Percentiles rank a stretch among this genome's conserved stretches.
Conservation (phyloP, 1,284 basidiomycete genomes). For the Phlebopus sp. region DNA sequence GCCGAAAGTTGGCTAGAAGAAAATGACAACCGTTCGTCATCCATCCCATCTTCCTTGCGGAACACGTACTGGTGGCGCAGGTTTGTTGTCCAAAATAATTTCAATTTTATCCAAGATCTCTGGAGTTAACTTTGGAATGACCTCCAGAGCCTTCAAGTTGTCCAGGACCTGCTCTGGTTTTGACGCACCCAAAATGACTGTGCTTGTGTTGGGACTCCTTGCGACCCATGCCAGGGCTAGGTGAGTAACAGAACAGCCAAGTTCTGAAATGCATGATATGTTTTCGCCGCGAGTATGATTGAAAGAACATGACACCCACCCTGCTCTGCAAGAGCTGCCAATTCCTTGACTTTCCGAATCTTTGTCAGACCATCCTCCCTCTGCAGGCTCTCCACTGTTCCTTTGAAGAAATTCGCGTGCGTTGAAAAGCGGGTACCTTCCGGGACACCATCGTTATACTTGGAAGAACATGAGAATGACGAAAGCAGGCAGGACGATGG, state of each 20-base stretch:
- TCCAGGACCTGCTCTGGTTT: conserved; percentile 49
- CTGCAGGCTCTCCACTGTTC: conserved; percentile 35
- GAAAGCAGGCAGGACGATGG: neutral
- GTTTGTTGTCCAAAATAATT: conserved; percentile 44
- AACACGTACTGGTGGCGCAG: conserved; percentile 27
- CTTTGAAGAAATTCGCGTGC: conserved; percentile 45
- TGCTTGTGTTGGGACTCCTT: conserved; percentile 61
- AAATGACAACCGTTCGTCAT: conserved; percentile 1
- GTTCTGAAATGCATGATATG: conserved; percentile 30
- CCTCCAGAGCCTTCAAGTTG: conserved; percentile 61
- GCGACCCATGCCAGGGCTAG: conserved; percentile 78
- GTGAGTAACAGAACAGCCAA: conserved; percentile 54
- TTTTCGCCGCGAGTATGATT: neutral
- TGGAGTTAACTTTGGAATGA: conserved; percentile 53
- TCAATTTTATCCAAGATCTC: conserved; percentile 55
- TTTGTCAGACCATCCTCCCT: conserved; percentile 42
- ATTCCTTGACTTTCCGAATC: conserved; percentile 49
- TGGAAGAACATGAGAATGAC: conserved; percentile 5
- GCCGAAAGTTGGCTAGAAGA: conserved; percentile 24
- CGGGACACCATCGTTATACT: conserved; percentile 41
- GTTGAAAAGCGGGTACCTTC: conserved; percentile 52
- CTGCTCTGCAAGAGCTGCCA: conserved; percentile 46
- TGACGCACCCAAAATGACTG: conserved; percentile 64
- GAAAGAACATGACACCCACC: conserved; percentile 11
- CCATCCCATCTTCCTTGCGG: neutral